Conservation (phyloP, 805 yeast genomes). For the Lachancea mirantina region DNA sequence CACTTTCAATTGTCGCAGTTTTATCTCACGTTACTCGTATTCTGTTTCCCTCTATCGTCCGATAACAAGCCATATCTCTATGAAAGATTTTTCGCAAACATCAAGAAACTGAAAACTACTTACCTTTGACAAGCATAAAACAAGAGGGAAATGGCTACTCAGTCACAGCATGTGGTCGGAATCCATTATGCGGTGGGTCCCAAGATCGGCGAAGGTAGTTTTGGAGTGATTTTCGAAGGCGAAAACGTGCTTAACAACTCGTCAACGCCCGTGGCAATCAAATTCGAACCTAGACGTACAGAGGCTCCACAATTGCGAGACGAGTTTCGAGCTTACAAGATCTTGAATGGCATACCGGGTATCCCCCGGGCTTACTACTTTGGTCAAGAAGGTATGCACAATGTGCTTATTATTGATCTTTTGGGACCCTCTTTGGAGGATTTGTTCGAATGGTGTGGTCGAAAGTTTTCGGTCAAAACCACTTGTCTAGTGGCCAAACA, state of each 20-base stretch:
- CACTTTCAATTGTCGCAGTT: too few species aligned
- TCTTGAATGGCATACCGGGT: constrained; percentile 59
- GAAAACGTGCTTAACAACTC: constrained; percentile 50
- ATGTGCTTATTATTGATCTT: constrained; percentile 67
- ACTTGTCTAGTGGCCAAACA: constrained; percentile 70
- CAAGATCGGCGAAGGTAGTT: constrained; percentile 83
- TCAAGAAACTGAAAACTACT: too few species aligned
- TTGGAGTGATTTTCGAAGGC: constrained; percentile 81
- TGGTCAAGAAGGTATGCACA: constrained; percentile 80
- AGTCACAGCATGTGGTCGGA: constrained; percentile 36
- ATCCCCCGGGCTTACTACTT: constrained; percentile 80
- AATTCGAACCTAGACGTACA: constrained; percentile 71
- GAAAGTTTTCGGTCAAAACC: constrained; percentile 63
- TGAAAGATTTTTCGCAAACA: too few species aligned
- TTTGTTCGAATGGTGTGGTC: constrained; percentile 82
- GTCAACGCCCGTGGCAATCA: constrained; percentile 54
- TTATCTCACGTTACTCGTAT: too few species aligned
- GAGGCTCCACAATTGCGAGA: constrained; percentile 82
- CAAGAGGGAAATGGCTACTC: constrained; percentile 6
- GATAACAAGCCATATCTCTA: too few species aligned
- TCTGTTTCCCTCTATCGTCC: too few species aligned
- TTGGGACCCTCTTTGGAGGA: constrained; percentile 79
- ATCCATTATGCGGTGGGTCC: constrained; percentile 72
- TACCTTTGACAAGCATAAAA: too few species aligned
- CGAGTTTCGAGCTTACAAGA: constrained; percentile 72